These are phyloP conservation scores for Cladobotryum mycophilum DNA, from an alignment of 2,329 filamentous ascomycete genomes.

Conservation along the genomic window DNA sequence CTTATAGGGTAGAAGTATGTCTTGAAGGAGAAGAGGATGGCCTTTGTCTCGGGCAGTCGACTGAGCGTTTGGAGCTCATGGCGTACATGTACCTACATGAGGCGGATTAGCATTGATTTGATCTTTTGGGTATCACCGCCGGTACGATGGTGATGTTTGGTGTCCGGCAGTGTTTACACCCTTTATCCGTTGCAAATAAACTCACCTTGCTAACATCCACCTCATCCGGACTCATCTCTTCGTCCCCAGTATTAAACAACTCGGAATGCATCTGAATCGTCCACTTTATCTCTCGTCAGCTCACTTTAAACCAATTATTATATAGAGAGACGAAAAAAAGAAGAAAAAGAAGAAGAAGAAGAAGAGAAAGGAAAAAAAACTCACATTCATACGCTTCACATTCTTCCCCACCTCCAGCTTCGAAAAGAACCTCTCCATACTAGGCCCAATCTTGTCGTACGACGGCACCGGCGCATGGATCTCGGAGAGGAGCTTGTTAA, in stretches of 20 bases:
- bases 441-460: conserved; percentile 48
- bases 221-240: conserved; percentile 22
- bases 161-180: not conserved
- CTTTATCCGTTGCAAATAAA: not conserved
- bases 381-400: conserved; percentile 45
- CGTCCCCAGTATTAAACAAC: conserved; percentile 34
- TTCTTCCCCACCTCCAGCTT: conserved; percentile 42
- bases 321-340: not conserved
- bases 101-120: no score
- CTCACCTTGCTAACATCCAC: conserved; percentile 8
- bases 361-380: not conserved
- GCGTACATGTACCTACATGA: conserved; percentile 24
- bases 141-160: no score
- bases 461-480: conserved; percentile 48
- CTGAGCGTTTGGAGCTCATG: conserved; percentile 48
- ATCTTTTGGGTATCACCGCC: no score
- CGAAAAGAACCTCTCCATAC: conserved; percentile 50
- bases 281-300: conserved; percentile 33
- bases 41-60: conserved; percentile 39
- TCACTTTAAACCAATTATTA: not conserved
- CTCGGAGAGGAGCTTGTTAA: conserved; percentile 41
- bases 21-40: conserved; percentile 51
- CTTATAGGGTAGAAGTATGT: conserved; percentile 45
- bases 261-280: conserved; percentile 37
- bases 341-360: not conserved